Evolutionary conservation across 495 filamentous ascomycete genomes (phyloP), one percentile per base, ranked within the genome.

Genomic region (Penicillium maclennaniae): DNA sequence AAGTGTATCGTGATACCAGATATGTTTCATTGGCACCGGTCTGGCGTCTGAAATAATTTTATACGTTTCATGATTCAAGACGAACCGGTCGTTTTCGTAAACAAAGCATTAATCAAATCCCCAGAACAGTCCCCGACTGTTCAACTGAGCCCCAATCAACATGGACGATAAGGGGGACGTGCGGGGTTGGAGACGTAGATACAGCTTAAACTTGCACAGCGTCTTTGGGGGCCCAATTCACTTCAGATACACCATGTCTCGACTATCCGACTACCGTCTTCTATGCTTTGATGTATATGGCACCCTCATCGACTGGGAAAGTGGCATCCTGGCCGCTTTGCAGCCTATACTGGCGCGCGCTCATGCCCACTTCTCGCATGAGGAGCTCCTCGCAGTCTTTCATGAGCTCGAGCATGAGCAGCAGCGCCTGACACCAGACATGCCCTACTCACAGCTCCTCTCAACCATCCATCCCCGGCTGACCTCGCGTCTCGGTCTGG

Each of bases 211-310:
- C n/a, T n/a, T n/a, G n/a, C n/a, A n/a, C n/a, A n/a, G n/a, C n/a
- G 27, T 34, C 31, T 34, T 12, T 34, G 2, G 8, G 6, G 8
- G 6, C 14, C 9, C 15, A 46, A n/a, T 10, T 10, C n/a, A 23
- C 12, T 41, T 7, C 16, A 47, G 23, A 9, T 10, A 34, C 45
- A 61, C 25, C 23, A 74, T 72, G 69, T 55, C 67, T 16, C 45
- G 44, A 19, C 68, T 81, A 17, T 66, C 65, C 16, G 51, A 69
- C 53, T 81, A 71, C 66, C 67, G 61, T 5, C 63, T 84, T 49
- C 81, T 91, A 28, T 74, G 71, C 62, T 93, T 95, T 72, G 88
- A 95, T 67, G 82, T 87, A 75, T 92, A 89, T 67, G 87, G 88
- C 65, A 95, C 89, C 0, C 78, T 92, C 21, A 83, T 92, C 45